Base-by-base conservation (phyloP, 257 asterid genomes). In the Parsonsia alboflavescens region DNA sequence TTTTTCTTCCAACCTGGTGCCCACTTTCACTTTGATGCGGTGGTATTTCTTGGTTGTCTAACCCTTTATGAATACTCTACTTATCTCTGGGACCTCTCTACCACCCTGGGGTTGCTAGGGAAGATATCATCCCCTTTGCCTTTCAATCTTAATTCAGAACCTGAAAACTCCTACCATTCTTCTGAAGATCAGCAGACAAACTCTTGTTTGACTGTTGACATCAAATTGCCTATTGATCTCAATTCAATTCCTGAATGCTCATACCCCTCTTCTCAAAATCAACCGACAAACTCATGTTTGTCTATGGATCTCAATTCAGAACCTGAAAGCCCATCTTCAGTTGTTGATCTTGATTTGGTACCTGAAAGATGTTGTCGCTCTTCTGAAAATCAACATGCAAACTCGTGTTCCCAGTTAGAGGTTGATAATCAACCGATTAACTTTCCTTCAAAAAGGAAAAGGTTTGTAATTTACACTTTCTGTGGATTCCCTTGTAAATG, bases 361-460 rank as follows among this genome's bases (percentile, higher is more conserved):
- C 68, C 46, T 33, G 46, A 63, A 33, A 63, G 8, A 22, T 4
- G 3, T 33, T 33, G 19, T 64, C 28, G 9, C 70, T 39, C 70
- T 19, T 65, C 50, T 65, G 30, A 36, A 65, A 39, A 65, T 39
- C 50, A 65, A 39, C 70, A 65, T 26, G 10, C 6, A 7, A 11
- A 65, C 30, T 19, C 50, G 19, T 65, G 30, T 39, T 39, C 41
- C 30, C 44, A 1, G 1, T 15, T 66, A 56, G 57, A 42, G 44
- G 28, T 24, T 45, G 45, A 48, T 57, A 58, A 41, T 42, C 56
- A 41, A 42, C 30, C 10, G 7, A 4, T n/a, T 72, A 72, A 6
- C 54, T 58, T 33, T 24, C 56, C 9, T 57, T 41, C 39, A 1
- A 72, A 72, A 65, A 65, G 45, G 30, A 72, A 63, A 72, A 72